phyloP scores from a whole-genome alignment of 2,329 filamentous ascomycete genomes.

The Botrytis sinoallii region DNA sequence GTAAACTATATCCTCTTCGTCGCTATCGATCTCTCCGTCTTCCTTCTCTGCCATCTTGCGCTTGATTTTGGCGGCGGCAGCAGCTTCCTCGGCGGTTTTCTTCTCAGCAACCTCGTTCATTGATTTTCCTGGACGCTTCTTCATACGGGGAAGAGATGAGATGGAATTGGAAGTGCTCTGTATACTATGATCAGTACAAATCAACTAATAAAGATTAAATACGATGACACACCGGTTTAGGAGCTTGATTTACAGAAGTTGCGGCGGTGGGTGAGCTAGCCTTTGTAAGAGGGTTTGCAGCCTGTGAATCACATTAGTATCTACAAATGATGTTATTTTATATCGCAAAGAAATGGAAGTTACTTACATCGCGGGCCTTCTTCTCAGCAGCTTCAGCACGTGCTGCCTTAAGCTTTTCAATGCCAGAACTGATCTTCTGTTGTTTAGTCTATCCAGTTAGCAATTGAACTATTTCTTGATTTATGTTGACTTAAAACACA shows the following conservation, averaged over 20 bases:
- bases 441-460: slow-evolving; percentile 2
- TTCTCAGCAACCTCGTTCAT: not conserved
- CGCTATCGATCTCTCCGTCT: not conserved
- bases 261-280: not conserved
- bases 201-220: not conserved
- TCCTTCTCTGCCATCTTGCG: not conserved
- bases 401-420: not conserved
- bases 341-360: not conserved
- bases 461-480: not conserved
- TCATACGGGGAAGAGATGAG: not conserved
- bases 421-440: not conserved
- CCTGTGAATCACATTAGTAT: not conserved
- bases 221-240: not conserved
- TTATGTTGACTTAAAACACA: not conserved
- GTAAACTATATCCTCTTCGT: not conserved
- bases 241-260: not conserved
- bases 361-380: not conserved
- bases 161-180: not conserved
- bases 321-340: not conserved
- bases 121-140: not conserved
- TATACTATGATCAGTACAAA: not conserved
- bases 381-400: not conserved
- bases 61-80: not conserved
- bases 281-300: not conserved
- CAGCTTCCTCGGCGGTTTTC: not conserved